phyloP scores from a whole-genome alignment of 1,139 yeast genomes.

The Williopsis jadinii region DNA sequence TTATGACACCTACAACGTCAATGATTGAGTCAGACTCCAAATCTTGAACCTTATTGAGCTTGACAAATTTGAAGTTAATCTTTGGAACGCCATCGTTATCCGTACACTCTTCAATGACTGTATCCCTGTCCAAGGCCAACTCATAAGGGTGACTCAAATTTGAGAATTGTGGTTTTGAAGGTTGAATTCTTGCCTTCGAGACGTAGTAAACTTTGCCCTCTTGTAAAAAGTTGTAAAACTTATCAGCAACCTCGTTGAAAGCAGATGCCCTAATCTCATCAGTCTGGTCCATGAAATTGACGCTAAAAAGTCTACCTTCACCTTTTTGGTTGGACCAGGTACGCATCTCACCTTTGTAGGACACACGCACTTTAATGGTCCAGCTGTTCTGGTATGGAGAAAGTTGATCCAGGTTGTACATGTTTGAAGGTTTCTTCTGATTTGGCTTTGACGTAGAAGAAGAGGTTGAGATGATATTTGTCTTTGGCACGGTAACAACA shows the following conservation, averaged over 20 bases:
- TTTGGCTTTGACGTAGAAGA: constrained; percentile 7
- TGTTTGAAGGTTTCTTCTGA: constrained; percentile 30
- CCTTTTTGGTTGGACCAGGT: constrained; percentile 85
- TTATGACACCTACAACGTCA: constrained; percentile 84
- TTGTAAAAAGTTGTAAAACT: constrained; percentile 63
- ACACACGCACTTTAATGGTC: constrained; percentile 90
- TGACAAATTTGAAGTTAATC: constrained; percentile 67
- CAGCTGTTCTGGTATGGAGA: constrained; percentile 89
- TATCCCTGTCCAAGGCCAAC: constrained; percentile 72
- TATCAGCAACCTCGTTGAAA: constrained; percentile 81
- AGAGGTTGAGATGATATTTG: constrained; percentile 2
- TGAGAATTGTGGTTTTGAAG: constrained; percentile 83
- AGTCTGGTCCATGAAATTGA: constrained; percentile 85
- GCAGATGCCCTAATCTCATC: constrained; percentile 97
- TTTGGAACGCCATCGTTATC: constrained; percentile 70
- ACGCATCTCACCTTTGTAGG: constrained; percentile 80
- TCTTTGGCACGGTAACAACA: constrained; percentile 4
- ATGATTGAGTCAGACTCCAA: constrained; percentile 66
- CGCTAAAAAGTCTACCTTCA: constrained; percentile 84
- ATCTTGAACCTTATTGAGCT: constrained; percentile 57
- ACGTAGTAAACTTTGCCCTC: constrained; percentile 89
- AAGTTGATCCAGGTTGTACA: constrained; percentile 76
- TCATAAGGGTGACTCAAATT: constrained; percentile 86
- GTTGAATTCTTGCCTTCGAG: constrained; percentile 72
- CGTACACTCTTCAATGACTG: constrained; percentile 64